Conservation (phyloP, 2,329 filamentous ascomycete species). For the Fusarium xyrophilum region DNA sequence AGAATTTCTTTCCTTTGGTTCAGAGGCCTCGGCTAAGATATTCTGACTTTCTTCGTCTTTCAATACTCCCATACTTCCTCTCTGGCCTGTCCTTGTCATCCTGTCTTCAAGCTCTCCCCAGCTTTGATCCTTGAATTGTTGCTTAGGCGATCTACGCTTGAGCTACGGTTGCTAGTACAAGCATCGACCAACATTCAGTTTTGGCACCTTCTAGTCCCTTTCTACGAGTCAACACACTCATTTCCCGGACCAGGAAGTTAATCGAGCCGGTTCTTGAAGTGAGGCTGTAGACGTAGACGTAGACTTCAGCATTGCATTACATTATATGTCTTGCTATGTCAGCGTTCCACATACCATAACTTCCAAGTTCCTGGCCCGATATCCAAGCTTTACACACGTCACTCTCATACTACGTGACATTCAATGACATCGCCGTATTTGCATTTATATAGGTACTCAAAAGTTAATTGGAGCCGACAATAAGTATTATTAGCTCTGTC, state of each 20-base stretch:
- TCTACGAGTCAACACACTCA: conserved; percentile 31
- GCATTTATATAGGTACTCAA: neutral
- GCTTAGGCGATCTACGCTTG: conserved; percentile 33
- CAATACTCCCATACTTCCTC: conserved; percentile 6
- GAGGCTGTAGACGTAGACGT: conserved; percentile 33
- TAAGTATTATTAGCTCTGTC: neutral
- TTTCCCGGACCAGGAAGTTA: conserved; percentile 32
- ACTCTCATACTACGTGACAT: conserved; percentile 8
- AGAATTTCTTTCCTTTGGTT: conserved; percentile 12
- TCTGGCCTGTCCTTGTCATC: conserved; percentile 27
- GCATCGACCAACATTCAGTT: conserved; percentile 27
- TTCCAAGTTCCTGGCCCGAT: conserved; percentile 21
- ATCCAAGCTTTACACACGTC: conserved; percentile 11
- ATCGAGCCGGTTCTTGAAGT: conserved; percentile 24
- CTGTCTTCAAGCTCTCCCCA: conserved; percentile 22
- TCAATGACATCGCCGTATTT: conserved; percentile 1
- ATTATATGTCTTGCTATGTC: conserved; percentile 33
- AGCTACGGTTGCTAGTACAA: conserved; percentile 20
- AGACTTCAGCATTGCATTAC: conserved; percentile 19
- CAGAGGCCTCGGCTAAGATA: neutral
- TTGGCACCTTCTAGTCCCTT: conserved; percentile 10
- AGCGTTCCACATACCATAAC: conserved; percentile 25
- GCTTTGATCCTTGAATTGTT: conserved; percentile 27
- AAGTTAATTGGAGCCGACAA: neutral
- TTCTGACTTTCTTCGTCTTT: conserved; percentile 4